Evolutionary conservation across 108 stramenopile species (phyloP).

Genomic region (Nitzschia sp.): DNA sequence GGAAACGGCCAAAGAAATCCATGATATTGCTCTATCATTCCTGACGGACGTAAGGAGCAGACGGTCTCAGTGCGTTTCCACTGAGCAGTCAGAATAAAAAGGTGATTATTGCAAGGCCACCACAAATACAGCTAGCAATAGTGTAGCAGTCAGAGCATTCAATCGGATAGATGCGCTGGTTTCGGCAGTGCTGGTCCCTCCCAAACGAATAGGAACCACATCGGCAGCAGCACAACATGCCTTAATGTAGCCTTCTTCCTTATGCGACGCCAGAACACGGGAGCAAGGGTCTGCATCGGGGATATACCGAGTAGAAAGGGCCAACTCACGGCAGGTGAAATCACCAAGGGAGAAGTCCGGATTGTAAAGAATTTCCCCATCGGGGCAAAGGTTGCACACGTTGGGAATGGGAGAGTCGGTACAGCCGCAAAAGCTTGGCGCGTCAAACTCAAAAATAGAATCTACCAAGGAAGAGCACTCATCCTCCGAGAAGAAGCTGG

Average conservation of each 20-base stretch:
- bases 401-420: slow-evolving; percentile 9
- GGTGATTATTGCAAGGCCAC: too few species aligned
- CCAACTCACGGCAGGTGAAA: slow-evolving; percentile 25
- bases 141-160: too few species aligned
- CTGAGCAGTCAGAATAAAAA: too few species aligned
- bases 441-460: slow-evolving; percentile 27
- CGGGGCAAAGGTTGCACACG: slow-evolving; percentile 15
- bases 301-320: slow-evolving; percentile 22
- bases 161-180: too few species aligned
- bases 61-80: neutral
- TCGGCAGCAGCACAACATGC: slow-evolving; percentile 18
- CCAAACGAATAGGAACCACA: slow-evolving; percentile 5
- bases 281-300: slow-evolving; percentile 5
- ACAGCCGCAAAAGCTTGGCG: slow-evolving; percentile 27
- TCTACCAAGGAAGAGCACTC: slow-evolving; percentile 18
- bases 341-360: slow-evolving; percentile 1
- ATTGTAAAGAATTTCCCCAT: slow-evolving; percentile 2
- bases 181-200: slow-evolving; percentile 1
- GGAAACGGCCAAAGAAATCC: slow-evolving; percentile 46
- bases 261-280: slow-evolving; percentile 3
- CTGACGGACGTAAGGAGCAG: slow-evolving; percentile 12
- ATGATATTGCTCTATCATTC: slow-evolving; percentile 35
- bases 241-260: slow-evolving; percentile 11
- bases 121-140: too few species aligned
- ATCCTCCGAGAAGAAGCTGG: slow-evolving; percentile 13